These are phyloP conservation scores for Sarocladiaceae sp. DNA, from an alignment of 2,329 filamentous ascomycete species.

Conservation along the genomic window DNA sequence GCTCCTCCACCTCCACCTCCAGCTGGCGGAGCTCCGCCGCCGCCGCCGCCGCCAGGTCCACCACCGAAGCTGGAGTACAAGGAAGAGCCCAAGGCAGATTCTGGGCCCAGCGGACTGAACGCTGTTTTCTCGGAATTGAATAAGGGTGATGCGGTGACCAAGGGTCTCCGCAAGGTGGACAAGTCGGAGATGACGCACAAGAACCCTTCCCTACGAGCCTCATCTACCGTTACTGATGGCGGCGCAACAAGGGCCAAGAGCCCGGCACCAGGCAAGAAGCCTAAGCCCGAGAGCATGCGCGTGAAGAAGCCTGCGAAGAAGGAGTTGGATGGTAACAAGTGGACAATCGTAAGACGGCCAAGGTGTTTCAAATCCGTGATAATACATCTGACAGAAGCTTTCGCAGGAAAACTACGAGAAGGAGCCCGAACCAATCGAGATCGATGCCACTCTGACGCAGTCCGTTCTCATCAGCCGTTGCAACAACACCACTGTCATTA, in stretches of 20 bases:
- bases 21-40: constrained; percentile 43
- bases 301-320: constrained; percentile 75
- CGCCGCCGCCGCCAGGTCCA: constrained; percentile 67
- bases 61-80: constrained; percentile 59
- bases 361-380: constrained; percentile 22
- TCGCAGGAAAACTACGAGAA: constrained; percentile 83
- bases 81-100: constrained; percentile 30
- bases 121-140: constrained; percentile 92
- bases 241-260: constrained; percentile 64
- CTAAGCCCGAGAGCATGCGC: constrained; percentile 79
- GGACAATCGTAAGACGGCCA: constrained; percentile 78
- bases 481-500: constrained; percentile 81
- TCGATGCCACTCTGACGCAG: constrained; percentile 76
- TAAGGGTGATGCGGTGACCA: constrained; percentile 80
- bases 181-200: constrained; percentile 97
- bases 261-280: constrained; percentile 80
- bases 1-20: constrained; percentile 30
- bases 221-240: constrained; percentile 60
- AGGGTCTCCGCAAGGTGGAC: constrained; percentile 87
- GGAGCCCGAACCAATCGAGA: constrained; percentile 63
- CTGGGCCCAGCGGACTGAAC: constrained; percentile 58
- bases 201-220: constrained; percentile 78
- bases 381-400: constrained; percentile 9
- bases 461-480: constrained; percentile 89
- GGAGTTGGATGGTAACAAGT: constrained; percentile 84